Evolutionary conservation across 208 protist genomes (phyloP), one percentile per base, ranked within the genome.

Genomic region (Trypanosoma rangeli): DNA sequence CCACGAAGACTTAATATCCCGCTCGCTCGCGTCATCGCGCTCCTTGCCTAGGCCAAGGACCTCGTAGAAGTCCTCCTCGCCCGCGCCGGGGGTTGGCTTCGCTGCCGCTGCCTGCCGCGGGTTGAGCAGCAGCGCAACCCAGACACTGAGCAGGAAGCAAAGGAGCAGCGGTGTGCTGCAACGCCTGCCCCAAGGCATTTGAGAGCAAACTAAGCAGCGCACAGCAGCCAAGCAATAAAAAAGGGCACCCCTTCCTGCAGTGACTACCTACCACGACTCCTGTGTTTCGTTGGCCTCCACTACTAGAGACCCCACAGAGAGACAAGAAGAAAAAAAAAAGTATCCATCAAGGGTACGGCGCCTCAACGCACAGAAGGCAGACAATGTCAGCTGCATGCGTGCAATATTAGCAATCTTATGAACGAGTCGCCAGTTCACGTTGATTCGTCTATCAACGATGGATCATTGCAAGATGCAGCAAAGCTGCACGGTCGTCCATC

Each of bases 21-120:
- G 68, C 58, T 87, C 84, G 37, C 68, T 86, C 35, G 82, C 79
- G 26, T 87, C 82, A 1, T 91, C 83, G 55, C 80, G 77, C 65
- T 83, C 72, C 57, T 74, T 66, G 12, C 35, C 62, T 16, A 89
- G 83, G n/a, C 77, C 79, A 20, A 89, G 68, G 48, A 89, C 61
- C 22, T 58, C 64, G 61, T 89, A 89, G 55, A 75, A 85, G 52
- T 89, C 80, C 13, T 73, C 76, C 28, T 89, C 83, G 7, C 76
- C 82, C 18, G 13, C 63, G 1, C 39, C 44, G 13, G 54, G 22
- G 8, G 20, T 26, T 15, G 55, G 24, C 5, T 10, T 50, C 29
- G 61, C 52, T 24, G n/a, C 56, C n/a, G 48, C 64, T 10, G 35
- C 48, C 52, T 52, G 16, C 49, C 35, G 48, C 69, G 42, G 33